Evolutionary conservation across 2,329 filamentous ascomycete species (phyloP).

Genomic region (Truncatella angustata): DNA sequence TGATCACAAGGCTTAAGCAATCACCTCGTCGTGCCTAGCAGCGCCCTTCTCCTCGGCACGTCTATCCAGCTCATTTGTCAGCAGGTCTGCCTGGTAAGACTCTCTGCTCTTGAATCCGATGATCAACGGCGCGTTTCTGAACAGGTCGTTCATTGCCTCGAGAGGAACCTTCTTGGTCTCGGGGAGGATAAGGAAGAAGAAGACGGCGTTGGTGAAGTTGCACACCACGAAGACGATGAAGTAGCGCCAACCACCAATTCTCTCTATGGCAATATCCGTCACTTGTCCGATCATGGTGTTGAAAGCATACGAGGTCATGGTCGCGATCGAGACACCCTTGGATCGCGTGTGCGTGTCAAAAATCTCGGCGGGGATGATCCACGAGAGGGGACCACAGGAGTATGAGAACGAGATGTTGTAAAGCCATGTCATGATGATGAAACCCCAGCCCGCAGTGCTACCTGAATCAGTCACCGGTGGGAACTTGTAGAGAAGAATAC

Average conservation of each 20-base stretch:
- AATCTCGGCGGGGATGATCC: slow-evolving; percentile 65
- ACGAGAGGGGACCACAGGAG: slow-evolving; percentile 65
- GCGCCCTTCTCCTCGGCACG: neutral
- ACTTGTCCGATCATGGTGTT: slow-evolving; percentile 55
- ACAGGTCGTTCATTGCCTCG: slow-evolving; percentile 66
- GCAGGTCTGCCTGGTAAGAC: too few relatives aligned
- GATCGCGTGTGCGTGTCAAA: slow-evolving; percentile 75
- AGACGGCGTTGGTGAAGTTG: slow-evolving; percentile 49
- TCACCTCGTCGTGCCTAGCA: too few relatives aligned
- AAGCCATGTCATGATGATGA: slow-evolving; percentile 74
- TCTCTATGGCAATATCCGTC: slow-evolving; percentile 44
- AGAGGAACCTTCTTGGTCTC: slow-evolving; percentile 63
- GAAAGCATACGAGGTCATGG: slow-evolving; percentile 70
- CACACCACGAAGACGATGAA: slow-evolving; percentile 64
- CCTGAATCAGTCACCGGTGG: slow-evolving; percentile 55
- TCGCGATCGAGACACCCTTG: slow-evolving; percentile 73
- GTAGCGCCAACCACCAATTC: slow-evolving; percentile 49
- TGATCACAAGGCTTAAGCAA: too few relatives aligned
- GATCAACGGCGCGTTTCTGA: slow-evolving; percentile 61
- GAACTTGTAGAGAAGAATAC: slow-evolving; percentile 52
- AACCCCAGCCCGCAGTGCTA: slow-evolving; percentile 62
- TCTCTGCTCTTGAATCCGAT: slow-evolving; percentile 52
- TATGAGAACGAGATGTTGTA: slow-evolving; percentile 77
- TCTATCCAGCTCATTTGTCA: too few relatives aligned
- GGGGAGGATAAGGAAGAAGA: slow-evolving; percentile 63